Evolutionary conservation across 225 moss, liverwort and hornwort species (phyloP).

Genomic region (Lunularia cruciata): DNA sequence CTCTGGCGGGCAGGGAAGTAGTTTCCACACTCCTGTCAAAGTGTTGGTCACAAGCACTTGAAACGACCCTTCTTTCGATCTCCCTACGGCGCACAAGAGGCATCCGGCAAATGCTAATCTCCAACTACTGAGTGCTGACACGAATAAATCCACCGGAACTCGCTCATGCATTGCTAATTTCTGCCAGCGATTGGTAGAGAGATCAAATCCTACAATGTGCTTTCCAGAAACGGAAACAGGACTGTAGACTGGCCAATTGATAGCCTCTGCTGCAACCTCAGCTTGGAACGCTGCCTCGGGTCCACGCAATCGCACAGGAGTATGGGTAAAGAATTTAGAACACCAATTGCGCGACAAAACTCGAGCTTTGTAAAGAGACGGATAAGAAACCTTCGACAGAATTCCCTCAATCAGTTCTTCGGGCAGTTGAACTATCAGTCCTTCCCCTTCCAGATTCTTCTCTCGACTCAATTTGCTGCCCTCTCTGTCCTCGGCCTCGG

Average conservation of each 20-base stretch:
- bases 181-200: constrained; percentile 6
- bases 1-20: constrained; percentile 17
- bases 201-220: background rate
- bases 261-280: background rate
- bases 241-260: background rate
- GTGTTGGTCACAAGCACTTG: constrained; percentile 8
- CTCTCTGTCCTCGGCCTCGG: no score
- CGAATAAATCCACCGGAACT: background rate
- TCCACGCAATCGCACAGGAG: background rate
- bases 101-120: constrained; percentile 8
- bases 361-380: constrained; percentile 18
- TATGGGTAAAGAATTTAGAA: background rate
- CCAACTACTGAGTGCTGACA: background rate
- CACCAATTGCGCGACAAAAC: constrained; percentile 2
- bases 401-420: constrained; percentile 13
- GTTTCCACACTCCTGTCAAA: constrained; percentile 6
- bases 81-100: constrained; percentile 7
- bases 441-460: background rate
- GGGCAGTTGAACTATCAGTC: background rate
- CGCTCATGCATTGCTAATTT: constrained; percentile 1
- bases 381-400: constrained; percentile 1
- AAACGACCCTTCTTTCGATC: background rate
- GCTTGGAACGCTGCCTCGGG: background rate
- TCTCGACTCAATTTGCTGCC: no score
- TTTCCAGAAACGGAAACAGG: background rate